Conservation (phyloP, 768 basidiomycete species). For the Cytidiella melzeri region DNA sequence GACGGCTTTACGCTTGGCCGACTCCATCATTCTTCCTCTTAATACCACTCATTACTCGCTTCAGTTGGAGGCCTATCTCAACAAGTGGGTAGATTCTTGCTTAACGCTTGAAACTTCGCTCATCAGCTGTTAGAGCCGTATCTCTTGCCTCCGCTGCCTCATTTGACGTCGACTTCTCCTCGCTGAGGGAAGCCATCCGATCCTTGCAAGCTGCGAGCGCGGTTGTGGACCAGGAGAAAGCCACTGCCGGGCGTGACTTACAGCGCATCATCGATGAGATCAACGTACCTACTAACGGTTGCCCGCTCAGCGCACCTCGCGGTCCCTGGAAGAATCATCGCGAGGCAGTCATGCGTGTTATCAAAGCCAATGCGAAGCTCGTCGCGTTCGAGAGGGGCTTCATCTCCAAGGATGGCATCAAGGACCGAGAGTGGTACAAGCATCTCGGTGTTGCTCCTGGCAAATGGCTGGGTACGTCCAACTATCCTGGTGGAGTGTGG, state of each 20-base stretch:
- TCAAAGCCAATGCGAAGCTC: slow-evolving; percentile 59
- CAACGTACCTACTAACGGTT: slow-evolving; percentile 12
- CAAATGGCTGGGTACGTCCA: slow-evolving; percentile 66
- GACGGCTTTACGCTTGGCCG: slow-evolving; percentile 45
- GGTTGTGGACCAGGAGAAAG: slow-evolving; percentile 55
- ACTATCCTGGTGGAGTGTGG: neutral
- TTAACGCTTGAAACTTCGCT: too few relatives aligned
- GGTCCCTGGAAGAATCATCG: slow-evolving; percentile 34
- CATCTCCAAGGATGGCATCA: slow-evolving; percentile 70
- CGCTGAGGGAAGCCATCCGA: slow-evolving; percentile 40
- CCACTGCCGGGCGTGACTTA: slow-evolving; percentile 46
- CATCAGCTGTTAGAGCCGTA: slow-evolving; percentile 39
- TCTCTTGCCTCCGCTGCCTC: slow-evolving; percentile 14
- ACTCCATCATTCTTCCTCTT: slow-evolving; percentile 51
- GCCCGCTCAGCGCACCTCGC: neutral
- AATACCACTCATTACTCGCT: slow-evolving; percentile 64
- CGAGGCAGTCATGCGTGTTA: slow-evolving; percentile 53
- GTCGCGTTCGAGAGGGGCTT: slow-evolving; percentile 73
- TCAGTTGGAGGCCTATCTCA: slow-evolving; percentile 47
- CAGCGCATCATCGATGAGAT: slow-evolving; percentile 36
- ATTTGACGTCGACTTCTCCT: slow-evolving; percentile 33
- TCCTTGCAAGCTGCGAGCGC: slow-evolving; percentile 44
- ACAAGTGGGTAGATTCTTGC: slow-evolving; percentile 44
- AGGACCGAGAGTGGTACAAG: slow-evolving; percentile 79
- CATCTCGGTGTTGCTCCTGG: slow-evolving; percentile 86